Evolutionary conservation across 129 eudicot genomes (phyloP).

Genomic region (Solidago caesia): DNA sequence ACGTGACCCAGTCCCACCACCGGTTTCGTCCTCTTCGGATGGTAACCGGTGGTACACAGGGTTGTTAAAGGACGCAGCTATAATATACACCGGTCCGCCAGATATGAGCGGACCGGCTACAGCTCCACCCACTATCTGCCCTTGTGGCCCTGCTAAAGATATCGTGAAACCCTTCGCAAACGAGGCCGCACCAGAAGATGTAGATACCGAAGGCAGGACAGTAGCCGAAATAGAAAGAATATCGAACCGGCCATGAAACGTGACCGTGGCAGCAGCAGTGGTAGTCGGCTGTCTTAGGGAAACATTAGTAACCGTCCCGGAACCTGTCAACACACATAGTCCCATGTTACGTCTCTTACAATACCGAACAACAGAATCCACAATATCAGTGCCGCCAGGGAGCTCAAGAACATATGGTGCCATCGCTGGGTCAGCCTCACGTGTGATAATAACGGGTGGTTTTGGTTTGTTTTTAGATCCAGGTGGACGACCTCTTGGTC

Average conservation of each 20-base stretch:
- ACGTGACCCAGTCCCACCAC: slow-evolving; percentile 28
- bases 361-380: slow-evolving; percentile 31
- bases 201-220: slow-evolving; percentile 29
- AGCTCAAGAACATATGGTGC: slow-evolving; percentile 64
- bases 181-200: slow-evolving; percentile 15
- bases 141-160: slow-evolving; percentile 68
- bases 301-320: slow-evolving; percentile 61
- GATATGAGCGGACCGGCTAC: slow-evolving; percentile 59
- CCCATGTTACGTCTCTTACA: slow-evolving; percentile 52
- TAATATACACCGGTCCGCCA: slow-evolving; percentile 55
- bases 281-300: slow-evolving; percentile 65
- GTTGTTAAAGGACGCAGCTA: slow-evolving; percentile 60
- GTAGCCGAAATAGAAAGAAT: slow-evolving; percentile 19
- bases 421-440: slow-evolving; percentile 63
- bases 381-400: slow-evolving; percentile 51
- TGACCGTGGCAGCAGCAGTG: slow-evolving; percentile 50
- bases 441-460: slow-evolving; percentile 60
- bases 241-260: slow-evolving; percentile 71
- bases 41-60: slow-evolving; percentile 58
- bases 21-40: slow-evolving; percentile 37
- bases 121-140: slow-evolving; percentile 72
- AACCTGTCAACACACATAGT: slow-evolving; percentile 50
- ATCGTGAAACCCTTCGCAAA: slow-evolving; percentile 49
- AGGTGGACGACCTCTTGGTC: slow-evolving; percentile 83
- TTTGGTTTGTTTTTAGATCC: slow-evolving; percentile 80